Conservation (phyloP, 306 rosid species). For the Prunus mongolica region DNA sequence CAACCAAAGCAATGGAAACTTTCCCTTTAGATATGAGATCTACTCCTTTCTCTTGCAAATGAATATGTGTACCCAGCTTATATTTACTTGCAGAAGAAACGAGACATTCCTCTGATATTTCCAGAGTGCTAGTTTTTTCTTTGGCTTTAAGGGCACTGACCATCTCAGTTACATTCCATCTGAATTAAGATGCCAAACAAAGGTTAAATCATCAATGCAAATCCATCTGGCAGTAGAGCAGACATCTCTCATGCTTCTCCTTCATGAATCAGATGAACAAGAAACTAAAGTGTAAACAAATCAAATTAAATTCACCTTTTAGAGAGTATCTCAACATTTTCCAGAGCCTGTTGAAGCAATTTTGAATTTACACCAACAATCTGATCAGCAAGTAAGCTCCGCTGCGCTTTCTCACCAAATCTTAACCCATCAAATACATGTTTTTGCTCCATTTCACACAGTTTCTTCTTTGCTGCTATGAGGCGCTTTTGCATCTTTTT, state of each 20-base stretch:
- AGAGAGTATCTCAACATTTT: constrained; percentile 43
- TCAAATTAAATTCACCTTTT: constrained; percentile 50
- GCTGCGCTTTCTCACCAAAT: constrained; percentile 74
- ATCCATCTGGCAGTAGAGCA: constrained; percentile 20
- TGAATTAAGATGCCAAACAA: constrained; percentile 37
- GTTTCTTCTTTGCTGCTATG: constrained; percentile 87
- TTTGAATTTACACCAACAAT: constrained; percentile 69
- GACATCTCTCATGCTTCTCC: background rate
- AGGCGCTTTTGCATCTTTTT: constrained; percentile 76
- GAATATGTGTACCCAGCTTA: constrained; percentile 35
- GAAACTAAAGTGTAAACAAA: constrained; percentile 8
- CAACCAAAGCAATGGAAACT: constrained; percentile 67
- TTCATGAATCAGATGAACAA: background rate
- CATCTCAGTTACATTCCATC: constrained; percentile 66
- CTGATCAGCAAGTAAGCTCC: constrained; percentile 75
- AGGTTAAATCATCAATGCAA: constrained; percentile 15
- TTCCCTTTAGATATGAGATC: constrained; percentile 63
- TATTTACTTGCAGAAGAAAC: constrained; percentile 36
- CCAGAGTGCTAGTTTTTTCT: constrained; percentile 32
- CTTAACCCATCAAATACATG: constrained; percentile 78
- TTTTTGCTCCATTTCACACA: constrained; percentile 73
- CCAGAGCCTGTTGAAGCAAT: constrained; percentile 62
- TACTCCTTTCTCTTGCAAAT: constrained; percentile 54
- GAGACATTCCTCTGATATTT: constrained; percentile 47
- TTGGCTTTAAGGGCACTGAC: constrained; percentile 35